Percentiles rank a stretch among this genome's conserved stretches.
Conservation (phyloP, 495 filamentous ascomycete species). For the Penicillium paradoxum region DNA sequence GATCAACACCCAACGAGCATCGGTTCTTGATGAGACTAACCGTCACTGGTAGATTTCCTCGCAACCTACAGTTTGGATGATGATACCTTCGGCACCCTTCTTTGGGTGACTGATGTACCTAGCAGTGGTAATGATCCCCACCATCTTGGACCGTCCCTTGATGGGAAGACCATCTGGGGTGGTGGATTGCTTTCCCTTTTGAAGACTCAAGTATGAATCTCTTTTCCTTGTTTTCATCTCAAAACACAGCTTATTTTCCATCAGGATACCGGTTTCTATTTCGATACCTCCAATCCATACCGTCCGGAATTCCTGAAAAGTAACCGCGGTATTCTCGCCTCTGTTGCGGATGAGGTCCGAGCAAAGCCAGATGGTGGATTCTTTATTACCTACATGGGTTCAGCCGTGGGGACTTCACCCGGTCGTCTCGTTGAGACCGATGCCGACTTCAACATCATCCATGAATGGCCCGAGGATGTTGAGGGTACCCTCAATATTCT, state of each 20-base stretch:
- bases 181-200: conserved; percentile 57
- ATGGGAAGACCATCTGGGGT: conserved; percentile 57
- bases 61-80: conserved; percentile 57
- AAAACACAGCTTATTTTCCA: background rate
- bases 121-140: conserved; percentile 58
- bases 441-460: conserved; percentile 55
- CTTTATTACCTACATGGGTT: conserved; percentile 58
- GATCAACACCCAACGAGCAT: background rate
- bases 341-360: conserved; percentile 59
- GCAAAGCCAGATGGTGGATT: conserved; percentile 63
- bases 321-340: conserved; percentile 51
- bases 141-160: conserved; percentile 51
- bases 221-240: no score
- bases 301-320: conserved; percentile 54
- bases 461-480: conserved; percentile 55
- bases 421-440: conserved; percentile 59
- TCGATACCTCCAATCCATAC: conserved; percentile 55
- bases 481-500: conserved; percentile 48
- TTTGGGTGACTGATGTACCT: conserved; percentile 56
- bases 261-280: conserved; percentile 59
- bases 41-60: conserved; percentile 45
- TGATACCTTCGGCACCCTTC: conserved; percentile 56
- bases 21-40: background rate
- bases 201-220: conserved; percentile 44
- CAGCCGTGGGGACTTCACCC: conserved; percentile 51